Evolutionary conservation across 2,329 filamentous ascomycete species (phyloP), one percentile per base, ranked within the genome.

Genomic region (Penicillium sp.): DNA sequence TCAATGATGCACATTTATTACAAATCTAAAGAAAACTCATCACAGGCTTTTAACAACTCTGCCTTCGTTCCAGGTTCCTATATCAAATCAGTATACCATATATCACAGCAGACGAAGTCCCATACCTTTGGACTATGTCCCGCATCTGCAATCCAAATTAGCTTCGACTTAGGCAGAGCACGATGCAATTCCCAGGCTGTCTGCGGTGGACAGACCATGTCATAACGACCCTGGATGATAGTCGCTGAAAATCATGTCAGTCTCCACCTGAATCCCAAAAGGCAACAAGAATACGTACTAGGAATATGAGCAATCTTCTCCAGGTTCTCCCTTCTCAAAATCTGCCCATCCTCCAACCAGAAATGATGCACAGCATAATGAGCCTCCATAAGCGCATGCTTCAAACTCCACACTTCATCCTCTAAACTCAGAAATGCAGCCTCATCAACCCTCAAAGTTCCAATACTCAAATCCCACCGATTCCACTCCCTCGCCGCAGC

Each of bases 171-270:
- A 5, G 72, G 71, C 53, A 75, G 70, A 5, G 70, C 71, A 54
- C 78, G 71, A 51, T 79, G 75, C 37, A 80, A 54, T 11, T 75
- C 73, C 75, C 75, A 80, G 19, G 75, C 75, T 19, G 75, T 76
- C 54, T 73, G 70, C 3, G 77, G 71, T 5, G 78, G 76, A 58
- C 77, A 79, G 3, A 80, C 73, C 14, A 80, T 64, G 63, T 80
- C 78, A 51, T 79, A 78, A n/a, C 78, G 70, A 1, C 78, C 78
- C 58, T 80, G 77, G 14, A 80, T 70, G 39, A 80, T 78, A 10
- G 70, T 61, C 14, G 65, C 70, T 60, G 47, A 43, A 22, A 39
- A 6, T 16, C 7, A 35, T 33, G 47, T 57, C 31, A 50, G 45
- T 13, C 26, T 8, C 1, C 26, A 26, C 26, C 10, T 13, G 2